Evolutionary conservation across 176 grass and related monocot genomes (phyloP).

Genomic region (barley (Hordeum vulgare)): DNA sequence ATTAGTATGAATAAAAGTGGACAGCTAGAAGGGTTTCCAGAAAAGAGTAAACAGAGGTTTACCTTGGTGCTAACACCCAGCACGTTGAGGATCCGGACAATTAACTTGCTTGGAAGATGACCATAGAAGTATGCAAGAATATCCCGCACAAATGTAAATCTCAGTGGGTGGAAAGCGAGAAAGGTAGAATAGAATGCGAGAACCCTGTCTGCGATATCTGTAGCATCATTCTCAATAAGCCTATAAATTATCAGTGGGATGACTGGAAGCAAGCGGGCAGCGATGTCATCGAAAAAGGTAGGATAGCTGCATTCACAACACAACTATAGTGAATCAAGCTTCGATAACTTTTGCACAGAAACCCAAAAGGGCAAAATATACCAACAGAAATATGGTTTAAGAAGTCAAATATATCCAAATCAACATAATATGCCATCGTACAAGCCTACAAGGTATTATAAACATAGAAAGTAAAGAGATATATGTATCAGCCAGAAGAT

Average conservation of each 20-base stretch:
- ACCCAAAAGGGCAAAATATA: constrained; percentile 10
- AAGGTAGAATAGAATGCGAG: constrained; percentile 73
- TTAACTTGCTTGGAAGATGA: constrained; percentile 79
- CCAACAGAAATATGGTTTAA: not conserved
- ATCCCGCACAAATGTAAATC: constrained; percentile 95
- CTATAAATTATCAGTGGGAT: constrained; percentile 94
- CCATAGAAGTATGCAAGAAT: constrained; percentile 99
- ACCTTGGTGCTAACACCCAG: constrained; percentile 86
- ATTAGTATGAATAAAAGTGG: constrained; percentile 15
- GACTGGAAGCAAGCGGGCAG: constrained; percentile 79
- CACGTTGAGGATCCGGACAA: constrained; percentile 76
- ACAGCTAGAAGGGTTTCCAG: not conserved
- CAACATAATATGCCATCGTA: constrained; percentile 10
- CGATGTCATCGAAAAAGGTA: constrained; percentile 95
- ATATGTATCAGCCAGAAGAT: not conserved
- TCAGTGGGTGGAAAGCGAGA: constrained; percentile 87
- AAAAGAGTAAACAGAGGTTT: constrained; percentile 22
- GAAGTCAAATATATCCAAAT: constrained; percentile 19
- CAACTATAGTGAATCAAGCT: constrained; percentile 30
- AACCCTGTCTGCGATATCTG: constrained; percentile 84
- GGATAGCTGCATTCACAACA: constrained; percentile 69
- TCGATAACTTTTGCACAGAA: constrained; percentile 5
- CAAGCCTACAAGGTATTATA: constrained; percentile 1
- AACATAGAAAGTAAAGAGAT: constrained; percentile 5
- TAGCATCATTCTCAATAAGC: constrained; percentile 89